Evolutionary conservation across 345 rosid species (phyloP), one percentile per base, ranked within the genome.

Genomic region (Gossypium longicalyx): DNA sequence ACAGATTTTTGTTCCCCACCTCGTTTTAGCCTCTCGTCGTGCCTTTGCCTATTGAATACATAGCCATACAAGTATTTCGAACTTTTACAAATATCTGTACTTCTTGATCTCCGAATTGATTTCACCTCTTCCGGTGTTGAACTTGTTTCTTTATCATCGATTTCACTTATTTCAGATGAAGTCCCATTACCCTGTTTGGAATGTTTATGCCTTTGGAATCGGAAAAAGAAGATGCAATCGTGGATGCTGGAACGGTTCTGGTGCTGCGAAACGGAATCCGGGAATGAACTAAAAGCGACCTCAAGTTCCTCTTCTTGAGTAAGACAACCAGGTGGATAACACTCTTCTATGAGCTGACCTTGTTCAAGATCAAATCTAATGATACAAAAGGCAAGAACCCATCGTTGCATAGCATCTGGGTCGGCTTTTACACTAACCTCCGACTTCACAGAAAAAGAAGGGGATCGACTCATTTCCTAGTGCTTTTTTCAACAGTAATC

Each of bases 1-100:
- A 95, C 90, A 58, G 98, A 95, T 67, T 90, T 95, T 70, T 95
- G 99, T 61, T 95, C 99, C 72, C 99, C 99, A 6, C 99, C 99
- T 22, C 99, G 82, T 83, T 89, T 91, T 73, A 95, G 83, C 81
- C 97, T 90, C 82, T 93, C 98, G 65, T 95, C 99, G 51, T 95
- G 98, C 78, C 98, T 88, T 77, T 95, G 94, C 74, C 99, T 89
- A 79, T 95, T 95, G 52, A 95, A 95, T 1, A 93, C 99, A 76
- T 85, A 95, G 43, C 99, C 99, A 81, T 95, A 95, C 81, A 95
- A 76, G 77, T 87, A 88, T 57, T 77, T 81, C 53, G 69, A 73
- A 74, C 63, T 76, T 72, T 58, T 64, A 58, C 27, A 63, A 67
- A 12, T 73, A 70, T 38, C 63, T 19, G 72, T 63, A 62, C 71